phyloP scores from a whole-genome alignment of 2,329 filamentous ascomycete species.

The Ophiostoma tasmaniense region DNA sequence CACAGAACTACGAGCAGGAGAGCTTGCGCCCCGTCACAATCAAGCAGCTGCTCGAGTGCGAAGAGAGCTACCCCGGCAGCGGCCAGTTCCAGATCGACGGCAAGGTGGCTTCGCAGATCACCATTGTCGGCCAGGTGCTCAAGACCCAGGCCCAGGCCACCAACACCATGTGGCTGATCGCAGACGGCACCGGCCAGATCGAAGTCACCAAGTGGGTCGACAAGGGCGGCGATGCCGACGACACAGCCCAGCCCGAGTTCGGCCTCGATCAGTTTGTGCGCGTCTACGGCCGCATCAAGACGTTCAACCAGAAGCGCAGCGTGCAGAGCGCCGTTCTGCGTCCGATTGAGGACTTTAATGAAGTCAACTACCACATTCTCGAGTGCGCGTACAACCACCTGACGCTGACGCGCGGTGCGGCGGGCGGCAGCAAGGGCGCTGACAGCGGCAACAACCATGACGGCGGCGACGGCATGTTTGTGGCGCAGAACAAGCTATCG shows the following conservation, averaged over 20 bases:
- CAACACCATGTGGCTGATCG: conserved; percentile 84
- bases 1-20: conserved; percentile 60
- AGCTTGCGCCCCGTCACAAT: conserved; percentile 89
- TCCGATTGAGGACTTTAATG: conserved; percentile 75
- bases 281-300: conserved; percentile 76
- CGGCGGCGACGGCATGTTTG: conserved; percentile 45
- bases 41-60: conserved; percentile 82
- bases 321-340: conserved; percentile 75
- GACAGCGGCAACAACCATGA: conserved; percentile 28
- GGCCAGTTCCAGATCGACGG: conserved; percentile 75
- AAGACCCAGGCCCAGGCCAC: conserved; percentile 78
- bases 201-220: conserved; percentile 88
- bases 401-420: conserved; percentile 65
- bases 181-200: conserved; percentile 87
- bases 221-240: conserved; percentile 67
- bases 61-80: conserved; percentile 61
- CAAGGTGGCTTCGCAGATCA: conserved; percentile 63
- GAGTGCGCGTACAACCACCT: conserved; percentile 86
- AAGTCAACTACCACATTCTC: conserved; percentile 84
- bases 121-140: conserved; percentile 85
- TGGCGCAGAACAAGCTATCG: conserved; percentile 41
- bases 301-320: conserved; percentile 74
- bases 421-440: conserved; percentile 30
- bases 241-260: conserved; percentile 41
- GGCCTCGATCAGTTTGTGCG: conserved; percentile 72